Conservation (phyloP, 164 flowering plant species). For the Stephania yunnanensis region DNA sequence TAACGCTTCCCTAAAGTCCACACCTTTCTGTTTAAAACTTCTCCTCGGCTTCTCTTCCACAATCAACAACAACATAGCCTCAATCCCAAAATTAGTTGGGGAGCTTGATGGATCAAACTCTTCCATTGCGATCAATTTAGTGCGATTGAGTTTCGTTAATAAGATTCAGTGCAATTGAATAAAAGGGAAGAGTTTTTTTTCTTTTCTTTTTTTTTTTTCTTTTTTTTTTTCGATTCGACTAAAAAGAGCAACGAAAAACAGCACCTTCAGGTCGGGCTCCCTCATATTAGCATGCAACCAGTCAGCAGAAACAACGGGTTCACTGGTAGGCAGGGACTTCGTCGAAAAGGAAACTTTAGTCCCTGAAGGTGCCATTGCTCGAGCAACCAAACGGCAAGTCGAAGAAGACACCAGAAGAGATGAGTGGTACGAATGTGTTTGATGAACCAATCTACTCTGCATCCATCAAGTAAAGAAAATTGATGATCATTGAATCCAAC, state of each 20-base stretch:
- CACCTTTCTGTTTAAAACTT: no score
- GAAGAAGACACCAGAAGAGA: conserved; percentile 14
- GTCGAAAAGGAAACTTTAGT: conserved; percentile 37
- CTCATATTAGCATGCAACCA: conserved; percentile 85
- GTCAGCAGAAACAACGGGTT: conserved; percentile 93
- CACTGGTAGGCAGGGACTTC: conserved; percentile 45
- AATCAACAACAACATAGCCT: no score
- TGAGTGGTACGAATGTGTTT: conserved; percentile 15
- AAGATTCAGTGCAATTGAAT: no score
- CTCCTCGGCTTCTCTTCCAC: no score
- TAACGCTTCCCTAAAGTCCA: no score
- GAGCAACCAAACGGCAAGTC: conserved; percentile 18
- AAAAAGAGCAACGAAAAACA: not conserved
- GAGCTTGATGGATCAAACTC: no score
- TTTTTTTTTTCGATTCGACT: no score
- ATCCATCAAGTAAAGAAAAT: conserved; percentile 2
- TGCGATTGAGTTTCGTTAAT: no score
- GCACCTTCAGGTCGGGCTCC: conserved; percentile 83
- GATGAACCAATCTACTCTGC: conserved; percentile 51
- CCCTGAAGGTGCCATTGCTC: conserved; percentile 41
- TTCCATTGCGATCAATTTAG: no score
- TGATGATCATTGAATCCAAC: not conserved
- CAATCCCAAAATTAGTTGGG: no score
- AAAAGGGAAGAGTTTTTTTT: no score
- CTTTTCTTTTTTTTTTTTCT: no score